Evolutionary conservation across 345 rosid species (phyloP).

Genomic region (Salix suchowensis): DNA sequence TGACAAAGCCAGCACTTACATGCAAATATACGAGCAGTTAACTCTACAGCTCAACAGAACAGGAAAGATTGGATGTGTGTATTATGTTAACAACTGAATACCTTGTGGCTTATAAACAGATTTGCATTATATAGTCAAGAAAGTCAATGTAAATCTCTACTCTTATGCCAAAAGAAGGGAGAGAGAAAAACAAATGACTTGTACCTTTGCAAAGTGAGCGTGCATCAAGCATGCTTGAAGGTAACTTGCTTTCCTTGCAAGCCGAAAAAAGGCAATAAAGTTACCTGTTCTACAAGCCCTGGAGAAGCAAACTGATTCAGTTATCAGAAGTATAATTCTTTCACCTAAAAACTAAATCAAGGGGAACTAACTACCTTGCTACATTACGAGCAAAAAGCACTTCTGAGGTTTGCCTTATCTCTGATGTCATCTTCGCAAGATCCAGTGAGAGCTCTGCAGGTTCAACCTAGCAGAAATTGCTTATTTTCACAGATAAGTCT

Average conservation of each 20-base stretch:
- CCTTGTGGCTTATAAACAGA: too few relatives aligned
- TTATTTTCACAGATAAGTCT: conserved; percentile 12
- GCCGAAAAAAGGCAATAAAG: conserved; percentile 83
- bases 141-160: background rate
- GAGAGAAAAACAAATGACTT: conserved; percentile 13
- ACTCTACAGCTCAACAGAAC: background rate
- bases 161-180: background rate
- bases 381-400: conserved; percentile 86
- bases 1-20: background rate
- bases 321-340: conserved; percentile 28
- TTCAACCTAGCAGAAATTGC: conserved; percentile 65
- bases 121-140: background rate
- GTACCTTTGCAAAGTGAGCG: conserved; percentile 93
- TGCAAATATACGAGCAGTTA: background rate
- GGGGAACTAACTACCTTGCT: conserved; percentile 61
- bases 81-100: background rate
- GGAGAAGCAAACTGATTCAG: conserved; percentile 33
- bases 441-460: conserved; percentile 96
- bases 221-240: conserved; percentile 99
- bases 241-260: conserved; percentile 80
- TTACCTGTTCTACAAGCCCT: conserved; percentile 94
- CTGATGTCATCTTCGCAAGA: conserved; percentile 97
- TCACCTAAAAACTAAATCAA: conserved; percentile 2
- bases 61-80: background rate
- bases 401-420: conserved; percentile 84